Evolutionary conservation across 2,329 filamentous ascomycete genomes (phyloP), one percentile per base, ranked within the genome.

Genomic region (Colletotrichum agaves): DNA sequence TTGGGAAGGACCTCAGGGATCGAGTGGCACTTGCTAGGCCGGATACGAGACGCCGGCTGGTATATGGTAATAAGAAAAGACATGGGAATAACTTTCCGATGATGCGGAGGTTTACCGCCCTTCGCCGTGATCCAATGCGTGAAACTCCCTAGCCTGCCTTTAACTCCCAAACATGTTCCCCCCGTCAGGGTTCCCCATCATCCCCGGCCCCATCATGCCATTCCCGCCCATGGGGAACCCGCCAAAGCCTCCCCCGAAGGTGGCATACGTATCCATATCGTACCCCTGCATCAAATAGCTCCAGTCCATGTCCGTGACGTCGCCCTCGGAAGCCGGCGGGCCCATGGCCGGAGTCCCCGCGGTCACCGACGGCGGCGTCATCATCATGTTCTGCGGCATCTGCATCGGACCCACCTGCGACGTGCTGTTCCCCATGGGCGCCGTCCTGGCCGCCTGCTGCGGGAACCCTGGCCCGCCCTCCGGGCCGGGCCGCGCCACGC

Each of bases 301-400:
- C 83, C 83, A 86, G 71, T 86, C 83, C 82, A 85, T 82, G 33
- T 81, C 71, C 1, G 71, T 72, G 50, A 77, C 72, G 46, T 77
- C 77, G 71, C 43, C 72, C 63, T 79, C 78, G 15, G 73, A 72
- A 5, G 75, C 50, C 39, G 70, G 47, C 12, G 62, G 53, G 33
- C 52, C 49, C 61, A 69, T 71, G 5, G 68, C 71, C 23, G 66
- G 71, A 4, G 70, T 63, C 15, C 41, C 55, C 52, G 70, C 72
- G 47, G 73, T 75, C 27, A 73, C 72, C 15, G 65, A 68, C 23
- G 73, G 75, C n/a, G 75, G 73, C 27, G 73, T 75, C 75, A 77
- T 73, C 57, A 78, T 79, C 60, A 78, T 71, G 33, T 72, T 74
- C 49, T 77, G 55, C 27, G 61, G 61, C 72, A 47, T 71, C 73